Conservation (phyloP, 2,329 filamentous ascomycete genomes). For the Ophiostoma sp. region DNA sequence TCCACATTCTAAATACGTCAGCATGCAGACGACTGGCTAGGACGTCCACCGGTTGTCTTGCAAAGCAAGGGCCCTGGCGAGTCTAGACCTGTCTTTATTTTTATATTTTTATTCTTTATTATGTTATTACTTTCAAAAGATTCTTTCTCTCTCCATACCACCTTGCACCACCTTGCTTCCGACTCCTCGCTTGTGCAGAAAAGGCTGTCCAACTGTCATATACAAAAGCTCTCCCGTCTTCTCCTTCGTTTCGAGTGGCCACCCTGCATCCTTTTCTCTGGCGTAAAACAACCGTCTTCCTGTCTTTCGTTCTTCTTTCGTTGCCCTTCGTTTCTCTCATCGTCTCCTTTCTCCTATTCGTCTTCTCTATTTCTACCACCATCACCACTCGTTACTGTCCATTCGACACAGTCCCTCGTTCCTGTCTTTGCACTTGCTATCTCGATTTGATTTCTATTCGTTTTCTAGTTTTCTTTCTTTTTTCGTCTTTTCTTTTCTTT, state of each 20-base stretch:
- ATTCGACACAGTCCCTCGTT: background rate
- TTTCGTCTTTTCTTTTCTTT: background rate
- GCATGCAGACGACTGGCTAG: slow-evolving; percentile 6
- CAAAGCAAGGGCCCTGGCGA: background rate
- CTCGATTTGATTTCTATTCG: background rate
- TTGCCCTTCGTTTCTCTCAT: slow-evolving; percentile 17
- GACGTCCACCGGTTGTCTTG: background rate
- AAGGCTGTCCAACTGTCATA: no score
- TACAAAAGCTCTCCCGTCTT: background rate
- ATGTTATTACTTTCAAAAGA: no score
- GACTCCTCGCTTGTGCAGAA: no score
- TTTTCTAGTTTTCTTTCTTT: background rate
- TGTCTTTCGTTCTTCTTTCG: slow-evolving; percentile 18
- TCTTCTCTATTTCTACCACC: background rate
- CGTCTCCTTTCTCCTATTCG: background rate
- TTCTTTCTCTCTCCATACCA: background rate
- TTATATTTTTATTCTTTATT: background rate
- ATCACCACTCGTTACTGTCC: background rate
- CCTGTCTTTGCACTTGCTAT: background rate
- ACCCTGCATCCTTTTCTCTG: background rate
- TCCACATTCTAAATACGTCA: no score
- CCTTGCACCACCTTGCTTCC: background rate
- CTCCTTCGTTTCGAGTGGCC: slow-evolving; percentile 1
- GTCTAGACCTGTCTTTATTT: background rate
- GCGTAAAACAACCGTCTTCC: background rate